These are phyloP conservation scores for Calophaca sinica DNA, from an alignment of 306 rosid genomes.

Conservation along the genomic window DNA sequence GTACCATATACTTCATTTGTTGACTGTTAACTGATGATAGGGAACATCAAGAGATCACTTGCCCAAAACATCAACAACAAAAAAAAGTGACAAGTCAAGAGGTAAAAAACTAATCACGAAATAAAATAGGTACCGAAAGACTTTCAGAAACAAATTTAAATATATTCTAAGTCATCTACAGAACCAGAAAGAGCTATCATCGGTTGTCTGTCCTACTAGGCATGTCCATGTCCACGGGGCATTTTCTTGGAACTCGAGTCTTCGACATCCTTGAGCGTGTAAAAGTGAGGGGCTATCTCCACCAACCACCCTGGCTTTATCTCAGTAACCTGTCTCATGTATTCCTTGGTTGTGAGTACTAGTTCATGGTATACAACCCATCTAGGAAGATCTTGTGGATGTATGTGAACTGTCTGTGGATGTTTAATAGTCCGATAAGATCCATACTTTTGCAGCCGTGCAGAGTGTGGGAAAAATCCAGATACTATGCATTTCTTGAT, in stretches of 20 bases:
- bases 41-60: too few relatives aligned
- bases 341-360: conserved; percentile 91
- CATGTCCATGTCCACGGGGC: conserved; percentile 68
- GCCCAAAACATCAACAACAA: too few relatives aligned
- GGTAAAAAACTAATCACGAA: too few relatives aligned
- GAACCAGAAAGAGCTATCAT: too few relatives aligned
- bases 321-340: conserved; percentile 93
- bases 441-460: conserved; percentile 80
- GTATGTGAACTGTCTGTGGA: conserved; percentile 86
- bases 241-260: conserved; percentile 66
- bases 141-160: too few relatives aligned
- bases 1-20: too few relatives aligned
- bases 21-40: too few relatives aligned
- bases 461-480: conserved; percentile 90
- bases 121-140: too few relatives aligned
- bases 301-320: conserved; percentile 91
- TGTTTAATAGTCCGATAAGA: conserved; percentile 77
- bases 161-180: too few relatives aligned
- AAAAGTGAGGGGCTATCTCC: conserved; percentile 94
- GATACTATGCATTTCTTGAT: conserved; percentile 86
- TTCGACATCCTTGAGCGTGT: conserved; percentile 92
- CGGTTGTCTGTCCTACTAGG: too few relatives aligned
- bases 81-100: too few relatives aligned
- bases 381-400: conserved; percentile 86
- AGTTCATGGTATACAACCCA: conserved; percentile 90